Conservation (phyloP, 768 basidiomycete species). For the Lepiota subincarnata region DNA sequence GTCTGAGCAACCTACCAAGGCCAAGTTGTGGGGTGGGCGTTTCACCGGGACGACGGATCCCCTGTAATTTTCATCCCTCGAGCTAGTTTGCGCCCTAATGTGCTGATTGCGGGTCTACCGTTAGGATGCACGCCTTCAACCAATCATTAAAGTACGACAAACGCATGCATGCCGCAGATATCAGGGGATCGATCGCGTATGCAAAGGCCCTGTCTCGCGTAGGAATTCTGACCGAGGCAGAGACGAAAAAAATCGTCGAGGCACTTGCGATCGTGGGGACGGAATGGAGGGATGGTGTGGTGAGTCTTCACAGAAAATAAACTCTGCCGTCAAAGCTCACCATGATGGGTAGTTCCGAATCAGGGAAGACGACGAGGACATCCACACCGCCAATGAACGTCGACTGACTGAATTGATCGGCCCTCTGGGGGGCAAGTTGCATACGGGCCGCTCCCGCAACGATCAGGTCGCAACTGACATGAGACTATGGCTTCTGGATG, state of each 20-base stretch:
- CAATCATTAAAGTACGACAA: slow-evolving; percentile 94
- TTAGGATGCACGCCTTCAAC: slow-evolving; percentile 96
- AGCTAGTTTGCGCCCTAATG: slow-evolving; percentile 1
- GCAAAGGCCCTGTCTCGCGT: slow-evolving; percentile 80
- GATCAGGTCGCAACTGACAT: slow-evolving; percentile 99
- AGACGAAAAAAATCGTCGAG: slow-evolving; percentile 65
- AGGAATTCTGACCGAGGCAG: slow-evolving; percentile 76
- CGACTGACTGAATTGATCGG: slow-evolving; percentile 92
- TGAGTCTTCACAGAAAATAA: slow-evolving; percentile 27
- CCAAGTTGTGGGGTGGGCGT: slow-evolving; percentile 86
- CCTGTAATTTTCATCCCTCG: slow-evolving; percentile 42
- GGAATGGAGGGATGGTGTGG: slow-evolving; percentile 83
- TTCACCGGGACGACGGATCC: slow-evolving; percentile 91
- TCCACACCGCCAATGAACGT: slow-evolving; percentile 98
- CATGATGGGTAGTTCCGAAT: slow-evolving; percentile 57
- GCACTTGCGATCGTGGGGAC: slow-evolving; percentile 72
- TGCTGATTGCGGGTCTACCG: slow-evolving; percentile 12
- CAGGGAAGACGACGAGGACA: slow-evolving; percentile 93
- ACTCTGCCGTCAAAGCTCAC: not conserved
- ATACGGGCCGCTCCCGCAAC: slow-evolving; percentile 95
- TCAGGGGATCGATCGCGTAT: slow-evolving; percentile 93
- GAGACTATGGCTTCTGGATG: slow-evolving; percentile 89
- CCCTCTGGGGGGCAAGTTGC: slow-evolving; percentile 88
- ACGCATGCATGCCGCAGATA: slow-evolving; percentile 89
- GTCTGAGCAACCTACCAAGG: slow-evolving; percentile 41